These are phyloP conservation scores for Seiridium cupressi DNA, from an alignment of 2,329 filamentous ascomycete species.

Conservation along the genomic window DNA sequence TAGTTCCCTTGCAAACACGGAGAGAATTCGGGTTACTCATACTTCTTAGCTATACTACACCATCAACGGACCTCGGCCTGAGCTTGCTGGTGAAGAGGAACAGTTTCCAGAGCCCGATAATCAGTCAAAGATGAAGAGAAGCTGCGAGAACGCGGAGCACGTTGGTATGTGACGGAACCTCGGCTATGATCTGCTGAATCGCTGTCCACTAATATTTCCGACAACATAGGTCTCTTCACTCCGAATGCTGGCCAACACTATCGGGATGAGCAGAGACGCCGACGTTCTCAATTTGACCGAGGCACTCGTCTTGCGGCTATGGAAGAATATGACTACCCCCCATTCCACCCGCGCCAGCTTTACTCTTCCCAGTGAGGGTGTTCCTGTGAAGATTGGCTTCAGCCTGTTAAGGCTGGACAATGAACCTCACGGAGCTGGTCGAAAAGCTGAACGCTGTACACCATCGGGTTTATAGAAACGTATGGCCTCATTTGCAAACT, in stretches of 20 bases:
- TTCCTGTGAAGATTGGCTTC: background rate
- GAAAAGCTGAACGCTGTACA: background rate
- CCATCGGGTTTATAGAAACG: no score
- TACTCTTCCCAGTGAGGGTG: constrained; percentile 26
- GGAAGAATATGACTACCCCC: constrained; percentile 57
- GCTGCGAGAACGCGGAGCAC: constrained; percentile 81
- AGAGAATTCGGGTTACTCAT: background rate
- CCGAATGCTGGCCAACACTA: constrained; percentile 73
- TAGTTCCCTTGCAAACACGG: background rate
- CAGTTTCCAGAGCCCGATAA: constrained; percentile 79
- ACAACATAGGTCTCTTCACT: constrained; percentile 67
- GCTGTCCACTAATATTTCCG: background rate
- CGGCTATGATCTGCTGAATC: background rate
- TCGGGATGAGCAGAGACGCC: constrained; percentile 72
- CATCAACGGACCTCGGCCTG: constrained; percentile 43
- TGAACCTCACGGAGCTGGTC: background rate
- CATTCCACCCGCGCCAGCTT: constrained; percentile 31
- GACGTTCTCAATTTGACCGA: constrained; percentile 77
- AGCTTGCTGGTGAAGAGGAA: constrained; percentile 68
- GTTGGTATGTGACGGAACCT: constrained; percentile 57
- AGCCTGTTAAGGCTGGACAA: background rate
- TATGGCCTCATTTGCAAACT: background rate
- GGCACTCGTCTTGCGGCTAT: constrained; percentile 71
- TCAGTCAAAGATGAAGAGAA: constrained; percentile 81
- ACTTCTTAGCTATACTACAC: constrained; percentile 50